Percentiles rank a stretch among this genome's conserved stretches.
These are phyloP conservation scores for Xanthoceras sorbifolium DNA, from an alignment of 345 rosid genomes.

Conservation along the genomic window DNA sequence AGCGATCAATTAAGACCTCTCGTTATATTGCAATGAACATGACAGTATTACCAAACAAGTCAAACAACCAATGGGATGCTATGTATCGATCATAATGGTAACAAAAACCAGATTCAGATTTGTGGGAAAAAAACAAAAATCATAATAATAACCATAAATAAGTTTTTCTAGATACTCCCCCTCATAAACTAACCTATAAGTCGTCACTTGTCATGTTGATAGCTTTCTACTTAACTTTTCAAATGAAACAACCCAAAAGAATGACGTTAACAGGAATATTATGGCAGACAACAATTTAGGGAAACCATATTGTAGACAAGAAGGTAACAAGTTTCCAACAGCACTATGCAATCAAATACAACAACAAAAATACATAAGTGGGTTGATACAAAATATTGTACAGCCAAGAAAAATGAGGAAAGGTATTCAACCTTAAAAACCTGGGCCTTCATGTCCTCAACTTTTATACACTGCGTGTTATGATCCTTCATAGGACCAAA, in stretches of 20 bases:
- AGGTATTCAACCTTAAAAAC: constrained; percentile 49
- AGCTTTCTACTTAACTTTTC: background rate
- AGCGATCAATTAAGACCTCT: background rate
- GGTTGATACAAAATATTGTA: background rate
- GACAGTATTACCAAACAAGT: too few relatives aligned
- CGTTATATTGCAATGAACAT: background rate
- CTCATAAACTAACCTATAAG: background rate
- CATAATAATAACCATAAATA: background rate
- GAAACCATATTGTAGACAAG: background rate
- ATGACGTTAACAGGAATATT: background rate
- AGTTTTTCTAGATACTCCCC: background rate
- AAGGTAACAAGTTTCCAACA: background rate
- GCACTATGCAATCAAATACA: background rate
- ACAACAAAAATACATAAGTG: background rate
- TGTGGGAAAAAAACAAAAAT: background rate
- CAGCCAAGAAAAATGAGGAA: background rate
- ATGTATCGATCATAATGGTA: background rate
- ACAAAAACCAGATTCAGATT: background rate
- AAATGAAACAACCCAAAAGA: background rate
- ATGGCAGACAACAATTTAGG: background rate
- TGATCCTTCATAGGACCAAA: constrained; percentile 66
- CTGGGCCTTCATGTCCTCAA: constrained; percentile 54
- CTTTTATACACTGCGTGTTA: constrained; percentile 45
- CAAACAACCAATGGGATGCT: background rate
- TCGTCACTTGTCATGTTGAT: background rate